Base-by-base conservation (phyloP, 371 early-diverging fungal genomes). In the Gilbertella persicaria region DNA sequence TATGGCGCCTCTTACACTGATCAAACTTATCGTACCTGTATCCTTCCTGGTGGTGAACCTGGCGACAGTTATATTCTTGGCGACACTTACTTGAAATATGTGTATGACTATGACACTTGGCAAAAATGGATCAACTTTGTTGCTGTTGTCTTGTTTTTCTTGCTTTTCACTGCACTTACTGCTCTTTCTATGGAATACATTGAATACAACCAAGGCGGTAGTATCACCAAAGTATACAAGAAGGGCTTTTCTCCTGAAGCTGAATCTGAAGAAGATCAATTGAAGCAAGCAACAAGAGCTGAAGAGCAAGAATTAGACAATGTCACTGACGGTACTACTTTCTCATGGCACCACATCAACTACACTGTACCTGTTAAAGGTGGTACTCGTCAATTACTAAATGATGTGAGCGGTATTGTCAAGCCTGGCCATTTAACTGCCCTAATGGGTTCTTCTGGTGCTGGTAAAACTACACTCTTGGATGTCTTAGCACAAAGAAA, bases 381-480 rank as follows among this genome's bases (percentile, higher is more conserved):
- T 45, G 76, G 74, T 45, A 51, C 67, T 24, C 64, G 64, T 20
- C 70, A 80, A 62, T 66, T 81, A 20, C 60, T 81, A 26, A 60
- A 71, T 55, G 73, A 76, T 25, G 60, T 85, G 38, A 58, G 60
- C 44, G 73, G 78, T 33, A 78, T 80, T 46, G 75, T 75, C 39
- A 70, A 78, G 45, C 80, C 81, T 38, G 63, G 80, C 23, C 65
- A 83, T 43, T 68, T 89, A 69, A 82, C 84, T 8, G 95, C 92
- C n/a, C 67, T 94, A 13, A 86, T 94, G 87, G 92, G 92, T 28
- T 78, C 87, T 8, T 85, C 87, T 20, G 92, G 92, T 54, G 86
- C 89, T 17, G 95, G 95, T 47, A 95, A 95, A 71, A 89, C 93
- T 0, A 89, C 93, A 17, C 75, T 93, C 4, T 60, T 92, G 64